Base-by-base conservation (phyloP, 148 eudicot genomes). In the Gaultheria prostrata region DNA sequence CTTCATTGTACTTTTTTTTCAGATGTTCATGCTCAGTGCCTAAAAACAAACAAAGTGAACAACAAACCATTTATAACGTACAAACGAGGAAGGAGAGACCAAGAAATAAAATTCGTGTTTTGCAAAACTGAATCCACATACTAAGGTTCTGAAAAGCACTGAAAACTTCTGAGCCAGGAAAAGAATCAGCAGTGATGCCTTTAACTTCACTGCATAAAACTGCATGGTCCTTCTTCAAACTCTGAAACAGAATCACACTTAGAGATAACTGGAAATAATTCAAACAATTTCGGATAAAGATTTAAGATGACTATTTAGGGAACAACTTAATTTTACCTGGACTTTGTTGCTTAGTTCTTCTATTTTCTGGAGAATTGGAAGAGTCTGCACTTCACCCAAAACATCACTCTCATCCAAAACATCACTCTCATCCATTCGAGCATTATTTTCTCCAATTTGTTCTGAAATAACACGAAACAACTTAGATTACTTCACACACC, bases 11-110 rank as follows among this genome's bases (percentile, higher is more conserved):
- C 84, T 90, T 89, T 82, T 85, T 92, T 85, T 94, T 93, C 88
- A 94, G 82, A 79, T 79, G 71, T 82, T 97, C 95, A 76, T 94
- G 91, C 74, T 97, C 94, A 43, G 79, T 81, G 88, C 95, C 99
- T 97, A 81, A 54, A 51, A 78, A 51, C 61, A 85, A 86, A 35
- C 53, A 71, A 39, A 45, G 18, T 21, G 46, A 46, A 43, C 6
- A 74, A 30, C 17, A 74, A 43, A 39, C 69, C 26, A 46, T 50
- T 49, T 12, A 57, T 26, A 65, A 43, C 3, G 33, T 9, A n/a
- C 46, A 43, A 28, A 6, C n/a, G 13, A 1, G 6, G 28, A 51
- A 49, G n/a, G n/a, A 2, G 3, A 72, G n/a, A 1, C 14, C 18
- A 50, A 45, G 30, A 56, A 3, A 8, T n/a, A 79, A 18, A 35